Conservation (phyloP, 2,329 filamentous ascomycete genomes). For the Ophiostoma sp. region DNA sequence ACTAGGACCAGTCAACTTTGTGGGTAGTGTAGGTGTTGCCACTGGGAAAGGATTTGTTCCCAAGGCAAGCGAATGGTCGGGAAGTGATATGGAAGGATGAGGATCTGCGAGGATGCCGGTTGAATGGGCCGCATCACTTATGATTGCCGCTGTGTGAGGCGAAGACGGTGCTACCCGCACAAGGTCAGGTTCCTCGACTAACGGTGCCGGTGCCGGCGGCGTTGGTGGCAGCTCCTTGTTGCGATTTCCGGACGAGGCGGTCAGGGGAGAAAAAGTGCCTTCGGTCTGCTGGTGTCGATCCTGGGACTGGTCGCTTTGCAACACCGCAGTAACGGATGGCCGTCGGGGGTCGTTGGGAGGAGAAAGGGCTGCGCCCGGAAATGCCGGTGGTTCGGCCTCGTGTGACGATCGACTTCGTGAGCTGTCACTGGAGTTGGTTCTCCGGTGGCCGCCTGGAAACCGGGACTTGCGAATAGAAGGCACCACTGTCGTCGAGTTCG, state of each 20-base stretch:
- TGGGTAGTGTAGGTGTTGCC: too few species aligned
- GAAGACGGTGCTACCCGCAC: neutral
- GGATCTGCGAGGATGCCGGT: neutral
- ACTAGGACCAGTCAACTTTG: neutral
- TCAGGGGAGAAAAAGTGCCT: neutral
- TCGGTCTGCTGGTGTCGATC: slow-evolving; percentile 1
- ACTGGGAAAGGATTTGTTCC: neutral
- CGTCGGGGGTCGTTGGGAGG: neutral
- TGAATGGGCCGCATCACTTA: neutral
- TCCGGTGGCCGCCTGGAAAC: slow-evolving; percentile 22
- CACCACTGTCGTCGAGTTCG: slow-evolving; percentile 22
- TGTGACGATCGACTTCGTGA: slow-evolving; percentile 20
- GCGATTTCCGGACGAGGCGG: slow-evolving; percentile 25
- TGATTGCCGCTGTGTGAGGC: neutral
- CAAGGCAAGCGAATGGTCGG: neutral
- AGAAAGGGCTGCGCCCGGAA: neutral
- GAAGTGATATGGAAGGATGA: neutral
- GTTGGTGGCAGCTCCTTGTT: slow-evolving; percentile 34
- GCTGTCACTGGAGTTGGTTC: slow-evolving; percentile 27
- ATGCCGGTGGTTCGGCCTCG: neutral
- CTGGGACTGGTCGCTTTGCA: neutral
- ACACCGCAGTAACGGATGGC: neutral
- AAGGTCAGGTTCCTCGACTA: neutral
- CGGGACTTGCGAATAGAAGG: slow-evolving; percentile 16
- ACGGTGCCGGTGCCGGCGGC: neutral